Evolutionary conservation across 768 basidiomycete species (phyloP).

Genomic region (Coprinopsis marcescibilis): DNA sequence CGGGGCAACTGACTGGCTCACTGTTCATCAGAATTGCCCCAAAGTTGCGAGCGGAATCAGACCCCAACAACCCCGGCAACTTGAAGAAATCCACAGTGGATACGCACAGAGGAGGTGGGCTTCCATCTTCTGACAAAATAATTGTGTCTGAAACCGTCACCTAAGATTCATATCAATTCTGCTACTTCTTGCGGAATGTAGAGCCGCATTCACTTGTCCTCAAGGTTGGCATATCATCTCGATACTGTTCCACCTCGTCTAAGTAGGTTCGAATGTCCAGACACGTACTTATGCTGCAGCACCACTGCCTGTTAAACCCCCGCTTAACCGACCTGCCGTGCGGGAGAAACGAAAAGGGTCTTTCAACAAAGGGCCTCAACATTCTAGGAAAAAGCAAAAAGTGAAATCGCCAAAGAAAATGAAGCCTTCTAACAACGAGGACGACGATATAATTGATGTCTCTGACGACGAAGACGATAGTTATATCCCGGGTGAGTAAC

Average conservation of each 20-base stretch:
- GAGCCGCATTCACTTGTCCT: conserved; percentile 77
- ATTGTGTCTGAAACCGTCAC: conserved; percentile 1
- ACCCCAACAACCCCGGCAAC: conserved; percentile 34
- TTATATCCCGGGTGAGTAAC: conserved; percentile 1
- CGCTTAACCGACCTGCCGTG: background rate
- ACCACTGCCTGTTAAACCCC: conserved; percentile 13
- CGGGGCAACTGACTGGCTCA: background rate
- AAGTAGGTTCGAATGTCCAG: conserved; percentile 17
- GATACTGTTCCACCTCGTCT: background rate
- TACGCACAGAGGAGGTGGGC: conserved; percentile 75
- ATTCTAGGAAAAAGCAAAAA: conserved; percentile 15
- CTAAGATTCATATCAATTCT: conserved; percentile 83
- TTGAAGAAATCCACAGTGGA: conserved; percentile 72
- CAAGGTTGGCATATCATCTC: conserved; percentile 48
- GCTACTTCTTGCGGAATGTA: conserved; percentile 80
- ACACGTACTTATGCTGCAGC: conserved; percentile 34
- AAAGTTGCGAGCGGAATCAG: conserved; percentile 59
- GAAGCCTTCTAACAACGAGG: conserved; percentile 9
- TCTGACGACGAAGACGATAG: conserved; percentile 1
- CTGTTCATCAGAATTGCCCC: conserved; percentile 47
- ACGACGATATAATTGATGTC: conserved; percentile 6
- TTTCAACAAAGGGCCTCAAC: background rate
- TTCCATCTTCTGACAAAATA: conserved; percentile 2
- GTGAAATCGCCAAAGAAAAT: conserved; percentile 13
- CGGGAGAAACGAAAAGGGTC: conserved; percentile 4